A percentile compares a stretch with the other conserved stretches of the same genome.
Conservation (phyloP, 1,284 basidiomycete genomes). For the Stygiomarasmius scandens region DNA sequence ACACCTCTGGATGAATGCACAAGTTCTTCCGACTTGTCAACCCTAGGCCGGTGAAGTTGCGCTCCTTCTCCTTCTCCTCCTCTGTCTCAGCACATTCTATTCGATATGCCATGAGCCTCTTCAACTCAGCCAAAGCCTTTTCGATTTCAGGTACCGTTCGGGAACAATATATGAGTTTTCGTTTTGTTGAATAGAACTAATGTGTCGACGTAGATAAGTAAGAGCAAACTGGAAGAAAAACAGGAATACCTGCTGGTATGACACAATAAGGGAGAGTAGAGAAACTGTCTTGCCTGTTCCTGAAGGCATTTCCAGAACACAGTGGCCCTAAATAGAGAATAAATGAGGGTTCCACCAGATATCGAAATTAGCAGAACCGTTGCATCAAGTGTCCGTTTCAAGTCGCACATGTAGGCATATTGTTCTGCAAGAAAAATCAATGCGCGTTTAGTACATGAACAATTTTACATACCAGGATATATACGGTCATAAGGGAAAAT, state of each 20-base stretch:
- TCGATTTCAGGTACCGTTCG: constrained; percentile 99
- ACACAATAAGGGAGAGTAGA: constrained; percentile 93
- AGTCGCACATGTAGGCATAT: constrained; percentile 99
- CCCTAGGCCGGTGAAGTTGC: constrained; percentile 86
- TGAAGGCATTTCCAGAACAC: constrained; percentile 99
- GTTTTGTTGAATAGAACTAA: constrained; percentile 88
- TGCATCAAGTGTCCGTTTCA: constrained; percentile 95
- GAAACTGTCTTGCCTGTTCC: constrained; percentile 99
- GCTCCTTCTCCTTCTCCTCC: constrained; percentile 80
- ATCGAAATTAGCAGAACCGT: constrained; percentile 46
- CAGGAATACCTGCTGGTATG: constrained; percentile 87
- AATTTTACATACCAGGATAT: constrained; percentile 65
- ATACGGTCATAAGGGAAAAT: constrained; percentile 93
- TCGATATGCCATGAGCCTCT: constrained; percentile 93
- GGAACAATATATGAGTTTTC: constrained; percentile 98
- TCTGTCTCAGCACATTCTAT: constrained; percentile 68
- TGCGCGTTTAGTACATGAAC: neutral
- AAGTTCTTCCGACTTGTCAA: constrained; percentile 96
- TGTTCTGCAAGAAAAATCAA: constrained; percentile 64
- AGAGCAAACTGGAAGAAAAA: neutral
- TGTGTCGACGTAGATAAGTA: constrained; percentile 2
- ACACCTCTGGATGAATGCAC: constrained; percentile 93
- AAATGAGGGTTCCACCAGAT: constrained; percentile 1
- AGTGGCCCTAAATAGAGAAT: constrained; percentile 78
- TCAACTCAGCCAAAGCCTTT: constrained; percentile 95